These are phyloP conservation scores for Salpingoeca rosetta DNA, from an alignment of 78 protist species.

Conservation along the genomic window DNA sequence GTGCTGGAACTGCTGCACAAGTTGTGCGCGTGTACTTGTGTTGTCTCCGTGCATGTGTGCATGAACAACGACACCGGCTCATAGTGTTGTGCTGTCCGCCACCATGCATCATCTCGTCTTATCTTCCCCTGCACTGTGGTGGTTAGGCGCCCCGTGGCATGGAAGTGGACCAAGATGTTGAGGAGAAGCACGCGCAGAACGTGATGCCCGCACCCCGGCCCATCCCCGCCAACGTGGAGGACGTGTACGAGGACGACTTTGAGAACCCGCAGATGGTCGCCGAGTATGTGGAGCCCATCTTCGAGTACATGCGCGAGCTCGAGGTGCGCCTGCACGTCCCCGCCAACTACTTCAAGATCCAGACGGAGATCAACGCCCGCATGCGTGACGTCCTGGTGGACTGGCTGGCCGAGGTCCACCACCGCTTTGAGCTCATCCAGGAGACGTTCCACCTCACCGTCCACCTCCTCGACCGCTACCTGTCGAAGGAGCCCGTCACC, in stretches of 20 bases:
- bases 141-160: too few relatives aligned
- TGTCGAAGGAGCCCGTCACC: slow-evolving; percentile 9
- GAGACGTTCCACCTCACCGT: slow-evolving; percentile 48
- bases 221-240: slow-evolving; percentile 1
- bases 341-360: slow-evolving; percentile 20
- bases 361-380: slow-evolving; percentile 47
- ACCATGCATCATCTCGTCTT: too few relatives aligned
- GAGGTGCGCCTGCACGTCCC: neutral
- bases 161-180: too few relatives aligned
- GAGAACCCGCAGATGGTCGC: slow-evolving; percentile 5
- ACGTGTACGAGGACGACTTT: neutral
- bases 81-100: too few relatives aligned
- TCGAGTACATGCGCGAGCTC: neutral
- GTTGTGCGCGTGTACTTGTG: too few relatives aligned
- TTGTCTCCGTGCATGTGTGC: too few relatives aligned
- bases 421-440: slow-evolving; percentile 37
- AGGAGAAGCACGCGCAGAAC: too few relatives aligned
- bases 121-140: too few relatives aligned
- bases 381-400: slow-evolving; percentile 73
- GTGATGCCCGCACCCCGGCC: too few relatives aligned
- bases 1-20: too few relatives aligned
- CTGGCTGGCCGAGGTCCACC: slow-evolving; percentile 78
- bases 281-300: neutral
- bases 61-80: too few relatives aligned
- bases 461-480: slow-evolving; percentile 55